These are phyloP conservation scores for Phaffia rhodozyma DNA, from an alignment of 1,284 basidiomycete genomes.

Conservation along the genomic window DNA sequence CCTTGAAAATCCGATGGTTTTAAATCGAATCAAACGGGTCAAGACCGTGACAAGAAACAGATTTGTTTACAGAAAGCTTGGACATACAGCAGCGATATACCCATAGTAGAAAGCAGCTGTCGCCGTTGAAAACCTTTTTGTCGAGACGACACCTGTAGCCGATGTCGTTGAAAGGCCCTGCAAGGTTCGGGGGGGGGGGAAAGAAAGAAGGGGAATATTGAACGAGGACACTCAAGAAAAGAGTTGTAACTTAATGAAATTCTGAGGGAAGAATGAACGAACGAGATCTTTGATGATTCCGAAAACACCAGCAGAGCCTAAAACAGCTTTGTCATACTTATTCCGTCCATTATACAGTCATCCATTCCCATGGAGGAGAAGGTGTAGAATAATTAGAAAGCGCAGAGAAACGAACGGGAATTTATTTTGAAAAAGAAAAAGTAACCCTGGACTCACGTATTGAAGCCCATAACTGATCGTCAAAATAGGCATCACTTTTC, in stretches of 20 bases:
- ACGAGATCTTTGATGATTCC: slow-evolving; percentile 39
- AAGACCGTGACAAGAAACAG: too few relatives aligned
- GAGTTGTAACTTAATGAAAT: background rate
- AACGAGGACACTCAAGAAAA: background rate
- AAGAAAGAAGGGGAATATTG: too few relatives aligned
- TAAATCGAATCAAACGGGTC: too few relatives aligned
- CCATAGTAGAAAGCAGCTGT: slow-evolving; percentile 38
- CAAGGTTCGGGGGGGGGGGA: background rate
- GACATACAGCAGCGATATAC: too few relatives aligned
- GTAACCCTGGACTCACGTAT: slow-evolving; percentile 24
- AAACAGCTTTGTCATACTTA: slow-evolving; percentile 41
- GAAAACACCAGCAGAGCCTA: slow-evolving; percentile 40
- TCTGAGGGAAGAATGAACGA: background rate
- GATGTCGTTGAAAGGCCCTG: slow-evolving; percentile 24
- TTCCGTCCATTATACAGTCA: slow-evolving; percentile 5
- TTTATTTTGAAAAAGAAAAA: too few relatives aligned
- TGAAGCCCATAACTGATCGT: slow-evolving; percentile 39
- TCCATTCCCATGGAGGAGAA: background rate
- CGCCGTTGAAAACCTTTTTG: slow-evolving; percentile 28
- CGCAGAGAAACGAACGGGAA: background rate
- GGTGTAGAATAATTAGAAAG: too few relatives aligned
- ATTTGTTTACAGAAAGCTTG: too few relatives aligned
- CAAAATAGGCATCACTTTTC: slow-evolving; percentile 35
- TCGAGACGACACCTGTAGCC: slow-evolving; percentile 30
- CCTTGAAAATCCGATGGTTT: too few relatives aligned